Evolutionary conservation across 2,329 filamentous ascomycete species (phyloP).

Genomic region (Fusarium aywerte): DNA sequence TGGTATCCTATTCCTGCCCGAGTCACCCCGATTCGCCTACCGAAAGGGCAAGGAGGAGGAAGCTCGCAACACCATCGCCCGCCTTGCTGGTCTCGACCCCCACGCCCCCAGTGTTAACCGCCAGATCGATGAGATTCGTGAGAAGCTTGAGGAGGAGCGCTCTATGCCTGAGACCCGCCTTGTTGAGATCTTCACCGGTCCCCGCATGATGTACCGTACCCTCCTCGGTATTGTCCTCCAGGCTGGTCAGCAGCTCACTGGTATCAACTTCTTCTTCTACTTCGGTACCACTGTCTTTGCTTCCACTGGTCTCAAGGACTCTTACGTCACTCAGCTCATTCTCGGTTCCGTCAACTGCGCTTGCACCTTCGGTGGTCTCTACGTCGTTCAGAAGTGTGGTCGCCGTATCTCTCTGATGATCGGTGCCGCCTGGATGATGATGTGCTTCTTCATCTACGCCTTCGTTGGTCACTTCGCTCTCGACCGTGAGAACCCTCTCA

Average conservation of each 20-base stretch:
- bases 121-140: constrained; percentile 63
- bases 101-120: constrained; percentile 56
- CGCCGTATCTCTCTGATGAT: constrained; percentile 71
- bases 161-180: constrained; percentile 60
- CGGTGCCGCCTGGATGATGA: constrained; percentile 70
- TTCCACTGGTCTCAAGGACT: constrained; percentile 71
- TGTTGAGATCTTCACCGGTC: constrained; percentile 73
- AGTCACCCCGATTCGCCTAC: constrained; percentile 65
- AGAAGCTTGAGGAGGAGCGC: constrained; percentile 60
- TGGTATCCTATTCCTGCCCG: constrained; percentile 64
- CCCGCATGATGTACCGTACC: constrained; percentile 73
- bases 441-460: constrained; percentile 63
- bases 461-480: constrained; percentile 61
- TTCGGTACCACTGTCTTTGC: constrained; percentile 74
- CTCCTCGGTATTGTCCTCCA: constrained; percentile 71
- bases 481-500: constrained; percentile 55
- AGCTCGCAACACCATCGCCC: constrained; percentile 60
- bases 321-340: constrained; percentile 75
- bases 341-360: constrained; percentile 74
- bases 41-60: constrained; percentile 59
- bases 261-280: constrained; percentile 70
- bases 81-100: constrained; percentile 56
- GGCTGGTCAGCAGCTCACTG: constrained; percentile 74
- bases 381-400: constrained; percentile 72
- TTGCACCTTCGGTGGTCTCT: constrained; percentile 73